Conservation (phyloP, 2,329 filamentous ascomycete species). For the Lasiodiplodia sp. region DNA sequence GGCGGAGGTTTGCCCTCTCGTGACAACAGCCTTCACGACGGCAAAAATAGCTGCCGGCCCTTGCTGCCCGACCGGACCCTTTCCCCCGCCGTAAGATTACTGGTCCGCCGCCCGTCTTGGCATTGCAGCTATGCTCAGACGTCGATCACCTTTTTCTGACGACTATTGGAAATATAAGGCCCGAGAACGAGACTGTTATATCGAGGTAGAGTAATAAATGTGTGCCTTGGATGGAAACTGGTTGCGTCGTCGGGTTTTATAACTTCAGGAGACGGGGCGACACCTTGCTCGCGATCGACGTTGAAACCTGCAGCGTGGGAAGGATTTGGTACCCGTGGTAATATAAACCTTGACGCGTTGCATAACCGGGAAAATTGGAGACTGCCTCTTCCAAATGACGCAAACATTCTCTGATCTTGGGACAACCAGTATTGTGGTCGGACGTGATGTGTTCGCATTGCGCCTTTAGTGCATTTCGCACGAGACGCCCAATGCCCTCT, state of each 20-base stretch:
- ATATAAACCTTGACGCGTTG: no score
- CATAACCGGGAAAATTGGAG: no score
- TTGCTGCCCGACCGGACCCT: not conserved
- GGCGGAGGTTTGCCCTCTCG: not conserved
- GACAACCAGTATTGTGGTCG: not conserved
- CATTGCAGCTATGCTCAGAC: not conserved
- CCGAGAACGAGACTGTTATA: no score
- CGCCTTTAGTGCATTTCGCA: not conserved
- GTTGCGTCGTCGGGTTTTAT: no score
- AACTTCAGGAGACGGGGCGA: no score
- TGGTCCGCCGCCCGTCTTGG: not conserved
- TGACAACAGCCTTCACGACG: not conserved
- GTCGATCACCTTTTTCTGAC: conserved; percentile 1
- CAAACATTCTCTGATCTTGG: not conserved
- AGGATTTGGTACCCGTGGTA: no score
- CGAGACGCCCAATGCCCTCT: not conserved
- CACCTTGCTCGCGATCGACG: no score
- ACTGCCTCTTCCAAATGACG: not conserved
- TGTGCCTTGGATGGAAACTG: no score
- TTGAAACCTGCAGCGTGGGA: no score
- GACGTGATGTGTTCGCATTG: not conserved
- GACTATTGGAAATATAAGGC: no score
- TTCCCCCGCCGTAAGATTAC: not conserved
- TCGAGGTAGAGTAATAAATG: no score
- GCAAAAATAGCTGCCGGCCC: not conserved